Base-by-base conservation (phyloP, 2,329 filamentous ascomycete genomes). In the Penicillium polonicum region DNA sequence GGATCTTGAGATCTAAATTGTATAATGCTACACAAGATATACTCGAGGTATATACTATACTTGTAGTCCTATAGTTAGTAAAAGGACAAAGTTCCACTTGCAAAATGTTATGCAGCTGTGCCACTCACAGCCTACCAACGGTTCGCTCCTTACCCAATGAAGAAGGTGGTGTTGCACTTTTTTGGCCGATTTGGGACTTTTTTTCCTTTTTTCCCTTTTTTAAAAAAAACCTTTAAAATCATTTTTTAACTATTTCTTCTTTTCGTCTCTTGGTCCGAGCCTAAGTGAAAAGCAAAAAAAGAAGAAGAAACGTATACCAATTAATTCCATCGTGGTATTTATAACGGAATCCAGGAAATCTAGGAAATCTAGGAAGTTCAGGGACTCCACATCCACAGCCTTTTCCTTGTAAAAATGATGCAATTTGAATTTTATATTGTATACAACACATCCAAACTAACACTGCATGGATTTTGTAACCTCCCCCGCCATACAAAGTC, bases 91-190 rank as follows among this genome's bases (percentile, higher is more conserved):
- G 35, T 31, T 49, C 44, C 52, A 48, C 50, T n/a, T 9, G 7
- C 23, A 44, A 31, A 44, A 56, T 56, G 63, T 66, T 64, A 56
- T 64, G 64, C 64, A 65, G 46, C 31, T 36, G 36, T 42, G 36
- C 63, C 58, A 63, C 55, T 62, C 35, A 57, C 13, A 27, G 33
- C 23, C 44, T 35, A 39, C 27, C 10, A 55, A 35, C 15, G 56
- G 59, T 45, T 57, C 50, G 55, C 45, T 52, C 45, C 23, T 64
- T 57, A 36, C 63, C 63, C 36, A 23, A 66, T 57, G 21, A 58
- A 64, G 65, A 67, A 67, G 65, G 65, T 67, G 62, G 60, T 62
- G 65, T 57, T 46, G 33, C 38, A 45, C 19, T 19, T 17, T 31
- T 42, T 27, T 43, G 13, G 5, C 31, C 13, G 0, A 15, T 35